These are phyloP conservation scores for Diplodia seriata DNA, from an alignment of 2,329 filamentous ascomycete species.

Conservation along the genomic window DNA sequence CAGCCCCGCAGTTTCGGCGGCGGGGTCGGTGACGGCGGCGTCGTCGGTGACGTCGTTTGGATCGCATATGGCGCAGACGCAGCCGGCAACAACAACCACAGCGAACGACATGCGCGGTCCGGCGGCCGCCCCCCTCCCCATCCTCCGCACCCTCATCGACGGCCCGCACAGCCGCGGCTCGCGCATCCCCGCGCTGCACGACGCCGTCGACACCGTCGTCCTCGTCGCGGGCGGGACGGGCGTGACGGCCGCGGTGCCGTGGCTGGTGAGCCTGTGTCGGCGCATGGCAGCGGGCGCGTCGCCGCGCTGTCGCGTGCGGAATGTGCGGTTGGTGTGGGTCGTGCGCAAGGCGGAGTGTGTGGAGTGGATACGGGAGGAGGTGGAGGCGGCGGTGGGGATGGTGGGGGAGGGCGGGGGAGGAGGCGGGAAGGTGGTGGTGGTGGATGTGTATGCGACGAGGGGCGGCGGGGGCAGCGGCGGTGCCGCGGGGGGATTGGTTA, in stretches of 20 bases:
- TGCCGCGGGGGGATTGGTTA: neutral
- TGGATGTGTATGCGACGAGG: constrained; percentile 35
- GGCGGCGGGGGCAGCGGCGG: neutral
- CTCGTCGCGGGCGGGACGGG: constrained; percentile 36
- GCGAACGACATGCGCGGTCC: no score
- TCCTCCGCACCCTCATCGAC: constrained; percentile 38
- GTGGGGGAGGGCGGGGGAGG: neutral
- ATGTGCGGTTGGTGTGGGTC: constrained; percentile 35
- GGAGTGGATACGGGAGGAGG: constrained; percentile 34
- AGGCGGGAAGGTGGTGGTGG: constrained; percentile 27
- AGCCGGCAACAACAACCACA: no score
- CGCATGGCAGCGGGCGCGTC: constrained; percentile 19
- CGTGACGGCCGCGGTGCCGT: constrained; percentile 35
- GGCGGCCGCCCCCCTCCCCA: neutral
- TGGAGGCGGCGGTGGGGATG: constrained; percentile 17
- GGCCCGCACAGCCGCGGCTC: constrained; percentile 41
- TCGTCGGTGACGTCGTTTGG: no score
- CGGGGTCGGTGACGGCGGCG: no score
- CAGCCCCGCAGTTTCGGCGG: no score
- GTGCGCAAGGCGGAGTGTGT: constrained; percentile 33
- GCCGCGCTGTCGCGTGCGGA: constrained; percentile 9
- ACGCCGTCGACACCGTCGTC: constrained; percentile 35
- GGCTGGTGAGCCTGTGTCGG: constrained; percentile 33
- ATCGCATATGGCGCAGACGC: no score
- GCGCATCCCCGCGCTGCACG: constrained; percentile 34